Evolutionary conservation across 352 stramenopile genomes (phyloP), one percentile per base, ranked within the genome.

Genomic region (Globisporangium nodosum): DNA sequence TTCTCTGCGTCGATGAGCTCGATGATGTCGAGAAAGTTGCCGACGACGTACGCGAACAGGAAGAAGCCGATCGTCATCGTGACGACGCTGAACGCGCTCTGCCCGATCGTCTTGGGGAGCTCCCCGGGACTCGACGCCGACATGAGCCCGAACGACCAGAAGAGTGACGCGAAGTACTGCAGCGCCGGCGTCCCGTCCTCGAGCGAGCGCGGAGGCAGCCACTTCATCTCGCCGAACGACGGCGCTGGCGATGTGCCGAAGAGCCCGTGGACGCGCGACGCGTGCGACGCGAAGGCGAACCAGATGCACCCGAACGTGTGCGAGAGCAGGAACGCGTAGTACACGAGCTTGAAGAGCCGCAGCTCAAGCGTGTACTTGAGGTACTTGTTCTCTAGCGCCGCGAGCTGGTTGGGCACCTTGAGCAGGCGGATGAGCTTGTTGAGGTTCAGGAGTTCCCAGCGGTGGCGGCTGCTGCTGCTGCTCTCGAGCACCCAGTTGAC

Each of bases 61-160:
- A 89, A 91, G 33, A 91, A 88, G 0, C 81, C 81, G 8, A 57
- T 71, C 0, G 78, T 89, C 58, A 88, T 81, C 1, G 77, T 86
- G 8, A 77, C 54, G 0, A 85, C 70, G 39, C 60, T 84, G 54
- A 81, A 88, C 3, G 87, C 42, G 45, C 73, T 76, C 54, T 91
- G 68, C 7, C 66, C 45, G 13, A 69, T 60, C 1, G 74, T 77
- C 52, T 88, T 81, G 0, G 77, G 81, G 1, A 85, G 45, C 13
- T 86, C 73, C 1, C 76, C 73, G 1, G 74, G 58, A 21, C 66
- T 76, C 12, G 78, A 80, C 31, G 75, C 81, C 2, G 78, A 85
- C 70, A 88, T 83, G n/a, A 88, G 58, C 0, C 71, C 78, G 58
- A 88, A 85, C 0, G 76, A 76, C 78, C 81, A 91, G 56, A 87